Evolutionary conservation across 331 rosid genomes (phyloP).

Genomic region (Stylosanthes scabra): DNA sequence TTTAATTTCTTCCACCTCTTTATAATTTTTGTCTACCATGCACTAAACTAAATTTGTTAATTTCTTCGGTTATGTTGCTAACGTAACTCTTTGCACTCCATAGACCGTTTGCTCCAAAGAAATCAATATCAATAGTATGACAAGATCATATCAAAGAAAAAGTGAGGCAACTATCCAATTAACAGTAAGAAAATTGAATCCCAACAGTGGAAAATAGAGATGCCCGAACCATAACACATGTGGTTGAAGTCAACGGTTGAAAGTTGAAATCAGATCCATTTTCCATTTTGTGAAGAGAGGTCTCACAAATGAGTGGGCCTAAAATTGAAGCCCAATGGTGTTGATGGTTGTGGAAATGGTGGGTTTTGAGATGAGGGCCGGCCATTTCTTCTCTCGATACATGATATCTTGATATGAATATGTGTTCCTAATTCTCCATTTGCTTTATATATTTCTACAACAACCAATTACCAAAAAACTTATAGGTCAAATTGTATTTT

Average conservation of each 20-base stretch:
- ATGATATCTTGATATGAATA: no score
- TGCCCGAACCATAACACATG: neutral
- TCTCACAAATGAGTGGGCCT: no score
- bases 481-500: no score
- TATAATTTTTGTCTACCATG: slow-evolving; percentile 9
- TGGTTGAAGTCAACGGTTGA: neutral
- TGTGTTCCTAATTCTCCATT: no score
- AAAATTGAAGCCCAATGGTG: neutral
- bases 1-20: slow-evolving; percentile 1
- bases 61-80: neutral
- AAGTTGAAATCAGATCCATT: no score
- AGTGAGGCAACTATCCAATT: no score
- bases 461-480: neutral
- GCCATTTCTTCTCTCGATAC: neutral
- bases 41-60: slow-evolving; percentile 1
- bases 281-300: no score
- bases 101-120: no score
- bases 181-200: neutral
- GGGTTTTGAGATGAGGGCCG: slow-evolving; percentile 16
- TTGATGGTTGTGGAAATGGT: neutral
- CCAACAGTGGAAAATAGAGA: neutral
- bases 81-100: no score
- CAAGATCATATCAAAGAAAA: neutral
- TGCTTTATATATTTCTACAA: slow-evolving; percentile 13
- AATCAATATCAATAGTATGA: neutral